Base-by-base conservation (phyloP, 352 stramenopile genomes). In the Pythium brachiatum region DNA sequence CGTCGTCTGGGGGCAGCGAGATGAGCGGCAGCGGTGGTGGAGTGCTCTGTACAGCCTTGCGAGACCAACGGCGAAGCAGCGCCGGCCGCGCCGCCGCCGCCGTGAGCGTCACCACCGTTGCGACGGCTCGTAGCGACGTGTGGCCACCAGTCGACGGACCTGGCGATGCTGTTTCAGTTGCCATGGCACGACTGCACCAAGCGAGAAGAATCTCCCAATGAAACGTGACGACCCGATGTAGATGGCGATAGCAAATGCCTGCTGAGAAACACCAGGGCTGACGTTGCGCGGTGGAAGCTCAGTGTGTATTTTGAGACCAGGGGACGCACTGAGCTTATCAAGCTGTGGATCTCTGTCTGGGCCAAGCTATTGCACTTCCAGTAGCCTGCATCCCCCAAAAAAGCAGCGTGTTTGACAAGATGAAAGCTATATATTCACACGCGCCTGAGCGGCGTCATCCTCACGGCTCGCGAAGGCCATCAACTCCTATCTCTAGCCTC, bases 1-100 rank as follows among this genome's bases (percentile, higher is more conserved):
- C 76, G 39, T 87, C 79, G 8, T 88, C 81, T 0, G 78, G 78
- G 27, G 79, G 76, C 48, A 90, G 67, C 48, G 79, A 83, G 31
- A 89, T 90, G 15, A 90, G 70, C 23, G 81, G 81, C 27, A 90
- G 53, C 6, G 81, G 81, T 4, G 81, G 81, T 11, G 79, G 81
- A 34, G 77, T 83, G 53, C 31, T 74, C 32, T 75, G 53, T 20
- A 79, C 55, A 1, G 65, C 39, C 7, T 68, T 79, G 32, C 72
- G 73, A 5, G 79, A 86, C 50, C 77, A 79, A 29, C 71, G 76
- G n/a, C 75, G 77, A 6, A 76, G 15, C 20, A 87, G 57, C 51
- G 72, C 66, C 53, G 55, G 46, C 13, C 26, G 25, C 11, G 54
- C 32, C 12, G 41, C 26, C 0, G 50, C 34, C 18, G 36, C 41